phyloP scores from a whole-genome alignment of 352 stramenopile genomes.

The Pythium sukuiense region DNA sequence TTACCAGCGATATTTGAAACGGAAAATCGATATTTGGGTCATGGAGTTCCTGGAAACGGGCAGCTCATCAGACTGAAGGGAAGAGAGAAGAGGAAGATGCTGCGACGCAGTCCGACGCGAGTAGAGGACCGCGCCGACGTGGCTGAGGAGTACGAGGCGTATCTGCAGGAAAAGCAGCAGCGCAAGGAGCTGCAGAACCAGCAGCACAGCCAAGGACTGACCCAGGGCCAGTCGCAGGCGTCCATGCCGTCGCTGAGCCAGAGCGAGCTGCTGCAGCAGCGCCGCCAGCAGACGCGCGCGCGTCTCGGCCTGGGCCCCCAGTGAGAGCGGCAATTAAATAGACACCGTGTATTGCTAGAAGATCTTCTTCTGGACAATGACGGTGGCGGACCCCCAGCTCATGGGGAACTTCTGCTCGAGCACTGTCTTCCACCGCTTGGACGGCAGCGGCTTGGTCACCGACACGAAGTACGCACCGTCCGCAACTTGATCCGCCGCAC shows the following conservation, averaged over 20 bases:
- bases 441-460: slow-evolving; percentile 58
- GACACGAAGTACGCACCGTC: slow-evolving; percentile 62
- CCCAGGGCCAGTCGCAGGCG: slow-evolving; percentile 2
- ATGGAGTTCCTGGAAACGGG: neutral
- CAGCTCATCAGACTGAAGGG: neutral
- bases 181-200: neutral
- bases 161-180: slow-evolving; percentile 56
- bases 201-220: neutral
- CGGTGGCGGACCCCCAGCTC: slow-evolving; percentile 62
- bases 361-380: slow-evolving; percentile 67
- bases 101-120: slow-evolving; percentile 57
- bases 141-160: slow-evolving; percentile 69
- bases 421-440: slow-evolving; percentile 57
- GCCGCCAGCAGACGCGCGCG: slow-evolving; percentile 25
- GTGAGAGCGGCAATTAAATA: slow-evolving; percentile 6
- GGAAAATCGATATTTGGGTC: neutral
- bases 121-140: slow-evolving; percentile 71
- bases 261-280: neutral
- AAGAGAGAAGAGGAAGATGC: slow-evolving; percentile 31
- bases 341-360: slow-evolving; percentile 28
- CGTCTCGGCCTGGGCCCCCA: slow-evolving; percentile 22
- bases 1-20: neutral
- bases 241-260: slow-evolving; percentile 14
- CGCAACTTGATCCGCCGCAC: slow-evolving; percentile 39
- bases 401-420: slow-evolving; percentile 64